A percentile compares a stretch with the other conserved stretches of the same genome.
Conservation (phyloP, 805 yeast species). For the Ogataea salicorniae region DNA sequence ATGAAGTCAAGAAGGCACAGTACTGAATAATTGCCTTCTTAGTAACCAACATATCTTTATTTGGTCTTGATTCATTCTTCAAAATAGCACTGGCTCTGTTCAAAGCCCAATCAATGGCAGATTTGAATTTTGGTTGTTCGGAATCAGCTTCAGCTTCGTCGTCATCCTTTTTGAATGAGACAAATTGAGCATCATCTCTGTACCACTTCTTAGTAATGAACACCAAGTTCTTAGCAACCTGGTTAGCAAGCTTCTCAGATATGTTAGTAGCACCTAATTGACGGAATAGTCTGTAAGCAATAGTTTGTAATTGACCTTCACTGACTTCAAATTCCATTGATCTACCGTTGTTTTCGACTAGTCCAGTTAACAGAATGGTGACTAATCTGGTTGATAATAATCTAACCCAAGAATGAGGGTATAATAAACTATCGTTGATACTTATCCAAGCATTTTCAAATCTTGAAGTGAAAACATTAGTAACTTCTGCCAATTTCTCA, state of each 20-base stretch:
- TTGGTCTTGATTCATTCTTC: conserved; percentile 55
- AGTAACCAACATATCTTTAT: conserved; percentile 48
- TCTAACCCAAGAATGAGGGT: conserved; percentile 92
- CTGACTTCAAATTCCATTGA: conserved; percentile 32
- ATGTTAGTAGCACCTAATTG: conserved; percentile 79
- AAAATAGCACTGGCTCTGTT: conserved; percentile 56
- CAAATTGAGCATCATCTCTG: conserved; percentile 34
- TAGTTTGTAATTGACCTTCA: conserved; percentile 49
- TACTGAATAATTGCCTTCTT: conserved; percentile 69
- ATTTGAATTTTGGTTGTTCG: conserved; percentile 26
- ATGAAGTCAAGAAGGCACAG: conserved; percentile 58
- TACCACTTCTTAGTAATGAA: conserved; percentile 61
- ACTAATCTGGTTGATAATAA: conserved; percentile 56
- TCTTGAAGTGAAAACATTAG: conserved; percentile 36
- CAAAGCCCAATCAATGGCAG: conserved; percentile 57
- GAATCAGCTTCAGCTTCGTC: conserved; percentile 23
- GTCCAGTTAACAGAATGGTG: conserved; percentile 42
- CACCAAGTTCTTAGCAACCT: conserved; percentile 63
- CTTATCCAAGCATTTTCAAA: conserved; percentile 47
- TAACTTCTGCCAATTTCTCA: conserved; percentile 15
- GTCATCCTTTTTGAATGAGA: conserved; percentile 14
- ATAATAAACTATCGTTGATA: conserved; percentile 54
- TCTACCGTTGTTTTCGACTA: conserved; percentile 11
- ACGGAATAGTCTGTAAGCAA: conserved; percentile 63
- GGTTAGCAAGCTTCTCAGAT: conserved; percentile 55